A percentile compares a stretch with the other conserved stretches of the same genome.
These are phyloP conservation scores for Naganishia vaughanmartiniae DNA, from an alignment of 768 basidiomycete species.

Conservation along the genomic window DNA sequence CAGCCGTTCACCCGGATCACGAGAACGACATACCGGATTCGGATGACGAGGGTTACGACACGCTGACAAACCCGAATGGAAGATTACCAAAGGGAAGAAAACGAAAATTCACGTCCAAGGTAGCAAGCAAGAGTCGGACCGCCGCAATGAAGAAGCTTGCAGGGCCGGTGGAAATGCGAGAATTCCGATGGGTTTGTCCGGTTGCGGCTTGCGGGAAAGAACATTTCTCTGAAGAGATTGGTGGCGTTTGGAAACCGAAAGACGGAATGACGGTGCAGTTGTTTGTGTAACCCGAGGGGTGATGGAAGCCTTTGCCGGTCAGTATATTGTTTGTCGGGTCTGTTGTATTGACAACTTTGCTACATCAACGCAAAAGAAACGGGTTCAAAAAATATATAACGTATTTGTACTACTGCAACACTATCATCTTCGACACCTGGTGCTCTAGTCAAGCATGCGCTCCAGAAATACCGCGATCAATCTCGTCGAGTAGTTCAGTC, in stretches of 20 bases:
- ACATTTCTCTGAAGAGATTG: conserved; percentile 39
- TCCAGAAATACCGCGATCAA: no score
- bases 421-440: no score
- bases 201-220: conserved; percentile 40
- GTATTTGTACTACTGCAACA: neutral
- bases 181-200: conserved; percentile 44
- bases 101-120: neutral
- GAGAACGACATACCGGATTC: neutral
- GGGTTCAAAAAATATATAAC: neutral
- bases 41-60: neutral
- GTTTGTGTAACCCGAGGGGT: conserved; percentile 28
- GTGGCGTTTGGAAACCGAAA: conserved; percentile 30
- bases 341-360: neutral
- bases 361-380: neutral
- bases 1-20: neutral
- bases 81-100: neutral
- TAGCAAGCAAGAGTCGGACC: neutral
- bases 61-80: neutral
- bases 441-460: no score
- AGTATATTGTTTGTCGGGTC: neutral
- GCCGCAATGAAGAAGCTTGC: neutral
- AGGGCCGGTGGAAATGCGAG: conserved; percentile 24
- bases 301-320: neutral
- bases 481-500: no score
- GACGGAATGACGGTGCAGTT: conserved; percentile 10